Conservation (phyloP, 768 basidiomycete genomes). For the Tephrocybe sp. region DNA sequence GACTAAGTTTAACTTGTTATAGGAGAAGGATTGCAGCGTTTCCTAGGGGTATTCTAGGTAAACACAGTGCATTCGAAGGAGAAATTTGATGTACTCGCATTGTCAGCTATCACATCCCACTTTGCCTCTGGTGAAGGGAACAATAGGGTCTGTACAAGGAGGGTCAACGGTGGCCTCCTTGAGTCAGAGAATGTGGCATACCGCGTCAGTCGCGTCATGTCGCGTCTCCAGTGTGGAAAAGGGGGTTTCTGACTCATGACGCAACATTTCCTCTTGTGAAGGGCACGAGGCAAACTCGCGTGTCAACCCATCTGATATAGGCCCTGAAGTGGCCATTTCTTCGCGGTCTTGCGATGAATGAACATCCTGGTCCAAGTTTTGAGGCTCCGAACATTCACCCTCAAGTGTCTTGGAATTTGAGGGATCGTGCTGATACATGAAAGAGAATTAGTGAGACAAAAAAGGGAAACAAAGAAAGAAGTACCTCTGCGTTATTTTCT, state of each 20-base stretch:
- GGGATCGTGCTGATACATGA: constrained; percentile 11
- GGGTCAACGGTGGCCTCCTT: neutral
- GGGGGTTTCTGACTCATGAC: neutral
- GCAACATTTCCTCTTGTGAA: constrained; percentile 13
- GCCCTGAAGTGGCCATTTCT: neutral
- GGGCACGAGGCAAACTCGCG: constrained; percentile 11
- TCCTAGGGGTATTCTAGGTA: constrained; percentile 20
- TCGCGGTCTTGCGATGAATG: neutral
- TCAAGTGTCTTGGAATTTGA: constrained; percentile 8
- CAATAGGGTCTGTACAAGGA: neutral
- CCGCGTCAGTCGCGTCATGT: constrained; percentile 5
- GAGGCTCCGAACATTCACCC: neutral
- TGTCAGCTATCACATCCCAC: constrained; percentile 16
- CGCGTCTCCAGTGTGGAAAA: constrained; percentile 4
- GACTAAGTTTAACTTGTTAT: constrained; percentile 35
- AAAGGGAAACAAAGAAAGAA: no score
- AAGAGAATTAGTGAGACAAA: neutral
- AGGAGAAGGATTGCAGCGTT: constrained; percentile 24
- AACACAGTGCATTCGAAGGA: neutral
- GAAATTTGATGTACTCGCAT: constrained; percentile 8
- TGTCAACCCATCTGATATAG: constrained; percentile 4
- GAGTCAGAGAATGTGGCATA: neutral
- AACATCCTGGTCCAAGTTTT: neutral
- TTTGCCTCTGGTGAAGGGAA: neutral
- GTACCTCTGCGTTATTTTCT: constrained; percentile 4